Evolutionary conservation across 306 rosid genomes (phyloP).

Genomic region (Cucumis sativus): Cucumber_9930_V3 NC_026661.2:1053501-1054000

Average conservation of each 20-base stretch:
- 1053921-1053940: not conserved
- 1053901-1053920: not conserved
- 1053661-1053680: constrained; percentile 55
- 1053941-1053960: not conserved
- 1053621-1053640: constrained; percentile 90
- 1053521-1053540: constrained; percentile 56
- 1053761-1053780: not conserved
- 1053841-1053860: not conserved
- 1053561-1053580: constrained; percentile 51
- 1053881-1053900: not conserved
- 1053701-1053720: not conserved
- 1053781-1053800: not conserved
- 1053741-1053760: too few relatives aligned
- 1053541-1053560: constrained; percentile 71
- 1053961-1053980: not conserved
- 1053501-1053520: constrained; percentile 66
- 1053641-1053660: constrained; percentile 93
- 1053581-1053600: constrained; percentile 66
- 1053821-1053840: not conserved
- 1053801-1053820: not conserved
- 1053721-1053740: not conserved
- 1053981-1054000: not conserved
- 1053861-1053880: not conserved
- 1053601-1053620: constrained; percentile 91
- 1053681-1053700: constrained; percentile 18